Evolutionary conservation across 352 stramenopile genomes (phyloP), one percentile per base, ranked within the genome.

Genomic region (Lagenidium giganteum): DNA sequence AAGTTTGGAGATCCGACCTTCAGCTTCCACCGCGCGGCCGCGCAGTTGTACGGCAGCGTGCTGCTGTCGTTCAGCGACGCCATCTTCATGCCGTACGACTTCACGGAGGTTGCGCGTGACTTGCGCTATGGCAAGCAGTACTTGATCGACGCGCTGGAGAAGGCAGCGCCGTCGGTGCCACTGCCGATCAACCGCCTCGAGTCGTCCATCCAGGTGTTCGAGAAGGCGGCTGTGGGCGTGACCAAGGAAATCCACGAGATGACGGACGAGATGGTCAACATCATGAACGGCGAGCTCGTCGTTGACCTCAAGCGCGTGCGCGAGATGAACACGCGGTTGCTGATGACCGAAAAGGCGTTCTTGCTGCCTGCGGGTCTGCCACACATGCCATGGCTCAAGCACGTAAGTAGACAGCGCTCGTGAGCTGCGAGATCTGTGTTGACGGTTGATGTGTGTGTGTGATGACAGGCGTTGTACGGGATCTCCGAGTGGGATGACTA

Each of bases 81-180:
- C 2, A 65, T 90, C n/a, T 93, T 93, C 30, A 26, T 93, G 13
- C 80, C 84, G 54, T 93, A 93, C 55, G 80, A 93, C 50, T 93
- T 93, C 51, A 83, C 66, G 0, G 80, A 90, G 42, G 57, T 89
- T 14, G 79, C 80, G 3, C 74, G 77, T 5, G 75, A 90, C 23
- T 43, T 93, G 18, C 77, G 77, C 9, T 54, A 67, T 25, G 80
- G 75, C 12, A 69, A 93, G 33, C 54, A 62, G 22, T 72, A 86
- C 27, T 35, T 93, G 6, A 39, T 61, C 3, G 44, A 64, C 22
- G 75, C 69, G 5, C 47, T 93, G n/a, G 37, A 30, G 27, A 64
- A 51, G 9, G 46, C 65, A 22, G 54, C 56, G n/a, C 32, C 77
- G 21, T 30, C 51, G 1, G 36, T 67, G 0, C 22, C 46, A 8